A percentile compares a stretch with the other conserved stretches of the same genome.
These are phyloP conservation scores for Rhynchosporium secalis DNA, from an alignment of 2,329 filamentous ascomycete species.

Conservation along the genomic window DNA sequence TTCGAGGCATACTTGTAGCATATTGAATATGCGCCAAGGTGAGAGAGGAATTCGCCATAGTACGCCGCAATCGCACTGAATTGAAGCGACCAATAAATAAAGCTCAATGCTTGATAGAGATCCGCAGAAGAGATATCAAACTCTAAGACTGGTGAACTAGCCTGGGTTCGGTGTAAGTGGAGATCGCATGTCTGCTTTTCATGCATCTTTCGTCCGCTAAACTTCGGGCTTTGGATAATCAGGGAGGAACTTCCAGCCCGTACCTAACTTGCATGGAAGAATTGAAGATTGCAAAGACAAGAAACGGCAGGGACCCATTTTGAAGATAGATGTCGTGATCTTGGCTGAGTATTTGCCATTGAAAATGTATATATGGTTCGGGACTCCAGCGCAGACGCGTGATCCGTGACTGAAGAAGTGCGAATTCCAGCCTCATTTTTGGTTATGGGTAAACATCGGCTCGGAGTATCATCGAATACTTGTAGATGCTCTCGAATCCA, in stretches of 20 bases:
- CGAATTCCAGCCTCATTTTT: no score
- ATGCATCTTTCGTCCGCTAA: neutral
- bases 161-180: neutral
- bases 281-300: neutral
- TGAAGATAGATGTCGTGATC: neutral
- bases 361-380: no score
- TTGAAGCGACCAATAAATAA: neutral
- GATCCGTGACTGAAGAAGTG: no score
- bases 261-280: neutral
- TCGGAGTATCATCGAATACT: no score
- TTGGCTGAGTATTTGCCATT: neutral
- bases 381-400: no score
- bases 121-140: neutral
- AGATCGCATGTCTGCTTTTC: neutral
- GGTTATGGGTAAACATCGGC: no score
- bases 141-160: neutral
- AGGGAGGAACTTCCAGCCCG: neutral
- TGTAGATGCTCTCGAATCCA: neutral
- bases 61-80: neutral
- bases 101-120: neutral
- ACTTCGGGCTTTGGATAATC: neutral
- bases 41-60: neutral
- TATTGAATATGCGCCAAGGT: neutral
- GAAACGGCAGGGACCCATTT: neutral
- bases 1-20: neutral